Evolutionary conservation across 106 monocot genomes (phyloP), one percentile per base, ranked within the genome.

Genomic region (Hemerocallis citrina): DNA sequence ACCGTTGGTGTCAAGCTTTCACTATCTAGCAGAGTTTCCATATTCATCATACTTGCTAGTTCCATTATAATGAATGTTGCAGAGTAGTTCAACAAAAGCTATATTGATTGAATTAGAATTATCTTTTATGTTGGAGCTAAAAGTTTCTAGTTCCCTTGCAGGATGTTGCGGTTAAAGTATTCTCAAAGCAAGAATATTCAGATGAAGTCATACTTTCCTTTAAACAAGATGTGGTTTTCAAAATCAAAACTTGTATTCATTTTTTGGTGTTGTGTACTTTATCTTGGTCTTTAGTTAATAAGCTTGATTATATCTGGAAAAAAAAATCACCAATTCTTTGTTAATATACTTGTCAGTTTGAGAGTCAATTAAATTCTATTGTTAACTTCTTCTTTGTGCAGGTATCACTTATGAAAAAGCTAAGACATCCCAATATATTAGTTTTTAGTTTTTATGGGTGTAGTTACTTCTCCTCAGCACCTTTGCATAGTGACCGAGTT

Each of bases 401-500:
- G 98, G 98, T 99, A 52, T 88, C 88, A 29, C 82, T 99, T 35
- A 99, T 99, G 98, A 99, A 92, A 74, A 99, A 55, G 62, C 52
- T 99, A 57, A 73, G 98, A 0, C 98, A 99, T 79, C 98, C 98
- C 66, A 99, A 99, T 70, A 92, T 92, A 75, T 68, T 99, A 39
- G 80, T 99, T 79, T 62, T 61, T 79, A 28, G 70, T 79, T 60
- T 99, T 99, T 48, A 99, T 99, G 98, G 98, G 98, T 63, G 92
- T 88, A 24, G 92, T 99, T 68, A 83, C 77, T 27, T 88, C 92
- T 78, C 81, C 84, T 36, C 79, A 88, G 46, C 84, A 85, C 25
- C 98, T 99, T 50, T 99, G 98, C 66, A 99, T 99, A 61, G 73
- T 99, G 14, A 92, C 98, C 45, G 98, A 99, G 74, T 99, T 92